phyloP scores from a whole-genome alignment of 805 yeast species.

The Candida pseudofarinosa region DNA sequence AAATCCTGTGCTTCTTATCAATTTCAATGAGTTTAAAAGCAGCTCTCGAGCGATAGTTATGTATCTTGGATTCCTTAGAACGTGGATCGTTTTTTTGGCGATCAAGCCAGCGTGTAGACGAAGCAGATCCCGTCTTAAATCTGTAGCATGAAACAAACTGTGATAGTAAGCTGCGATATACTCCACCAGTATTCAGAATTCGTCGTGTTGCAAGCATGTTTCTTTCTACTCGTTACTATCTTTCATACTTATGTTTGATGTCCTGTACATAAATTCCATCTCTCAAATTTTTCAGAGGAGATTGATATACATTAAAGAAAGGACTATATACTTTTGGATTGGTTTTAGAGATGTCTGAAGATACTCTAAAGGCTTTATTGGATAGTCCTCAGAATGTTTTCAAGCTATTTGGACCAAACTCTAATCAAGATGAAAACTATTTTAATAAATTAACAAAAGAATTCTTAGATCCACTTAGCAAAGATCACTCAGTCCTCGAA shows the following conservation, averaged over 20 bases:
- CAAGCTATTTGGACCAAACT: conserved; percentile 12
- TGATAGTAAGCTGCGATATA: not conserved
- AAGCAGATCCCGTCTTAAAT: conserved; percentile 27
- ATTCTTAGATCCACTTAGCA: conserved; percentile 57
- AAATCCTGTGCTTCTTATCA: conserved; percentile 57
- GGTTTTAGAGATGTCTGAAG: conserved; percentile 13
- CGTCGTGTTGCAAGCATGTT: no score
- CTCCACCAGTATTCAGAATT: not conserved
- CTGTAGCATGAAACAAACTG: not conserved
- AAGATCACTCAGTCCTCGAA: conserved; percentile 61
- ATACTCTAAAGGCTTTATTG: conserved; percentile 18
- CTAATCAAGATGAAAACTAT: conserved; percentile 8
- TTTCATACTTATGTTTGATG: not conserved
- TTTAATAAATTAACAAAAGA: conserved; percentile 40
- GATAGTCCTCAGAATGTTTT: conserved; percentile 23
- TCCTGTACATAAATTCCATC: conserved; percentile 7
- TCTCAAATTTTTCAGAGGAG: conserved; percentile 5
- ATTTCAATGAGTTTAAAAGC: conserved; percentile 84
- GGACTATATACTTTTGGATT: no score
- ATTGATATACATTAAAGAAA: no score
- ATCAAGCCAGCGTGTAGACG: conserved; percentile 70
- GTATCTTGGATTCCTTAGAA: conserved; percentile 60
- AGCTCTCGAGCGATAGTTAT: conserved; percentile 75
- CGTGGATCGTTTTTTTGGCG: conserved; percentile 65
- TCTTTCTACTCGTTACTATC: not conserved